These are phyloP conservation scores for Torulaspora delbrueckii DNA, from an alignment of 805 yeast species.

Conservation along the genomic window DNA sequence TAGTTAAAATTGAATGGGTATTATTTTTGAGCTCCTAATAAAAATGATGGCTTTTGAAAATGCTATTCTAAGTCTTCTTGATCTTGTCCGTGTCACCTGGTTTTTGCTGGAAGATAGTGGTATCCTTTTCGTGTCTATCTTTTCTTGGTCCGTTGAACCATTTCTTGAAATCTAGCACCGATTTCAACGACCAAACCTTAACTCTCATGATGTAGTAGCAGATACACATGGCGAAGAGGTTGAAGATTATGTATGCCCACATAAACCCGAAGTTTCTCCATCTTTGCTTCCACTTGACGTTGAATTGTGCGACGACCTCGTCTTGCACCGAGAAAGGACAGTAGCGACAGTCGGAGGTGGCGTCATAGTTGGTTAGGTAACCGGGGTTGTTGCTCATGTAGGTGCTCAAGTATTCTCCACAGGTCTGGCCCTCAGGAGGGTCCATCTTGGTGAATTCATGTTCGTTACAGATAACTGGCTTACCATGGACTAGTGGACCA, in stretches of 20 bases:
- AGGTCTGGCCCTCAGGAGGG: conserved; percentile 47
- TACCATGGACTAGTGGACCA: conserved; percentile 38
- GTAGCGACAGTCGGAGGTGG: conserved; percentile 53
- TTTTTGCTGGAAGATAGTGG: conserved; percentile 39
- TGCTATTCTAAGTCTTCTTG: conserved; percentile 11
- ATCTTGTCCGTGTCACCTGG: conserved; percentile 39
- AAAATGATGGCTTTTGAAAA: background rate
- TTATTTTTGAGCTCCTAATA: background rate
- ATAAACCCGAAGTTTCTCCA: conserved; percentile 66
- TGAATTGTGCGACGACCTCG: conserved; percentile 47
- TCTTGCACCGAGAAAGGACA: conserved; percentile 59
- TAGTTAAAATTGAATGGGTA: background rate
- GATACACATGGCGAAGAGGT: conserved; percentile 38
- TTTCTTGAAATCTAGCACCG: conserved; percentile 37
- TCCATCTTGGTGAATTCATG: conserved; percentile 38
- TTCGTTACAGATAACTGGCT: conserved; percentile 36
- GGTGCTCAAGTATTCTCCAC: conserved; percentile 41
- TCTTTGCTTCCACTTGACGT: conserved; percentile 42
- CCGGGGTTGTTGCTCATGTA: conserved; percentile 40
- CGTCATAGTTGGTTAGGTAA: conserved; percentile 39
- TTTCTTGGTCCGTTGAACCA: conserved; percentile 42
- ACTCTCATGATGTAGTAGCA: conserved; percentile 39
- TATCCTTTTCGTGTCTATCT: conserved; percentile 46
- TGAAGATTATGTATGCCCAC: conserved; percentile 41
- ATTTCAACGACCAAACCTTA: conserved; percentile 34